Percentiles rank a stretch among this genome's conserved stretches.
These are phyloP conservation scores for Candida pseudocylindracea DNA, from an alignment of 1,139 yeast genomes.

Conservation along the genomic window DNA sequence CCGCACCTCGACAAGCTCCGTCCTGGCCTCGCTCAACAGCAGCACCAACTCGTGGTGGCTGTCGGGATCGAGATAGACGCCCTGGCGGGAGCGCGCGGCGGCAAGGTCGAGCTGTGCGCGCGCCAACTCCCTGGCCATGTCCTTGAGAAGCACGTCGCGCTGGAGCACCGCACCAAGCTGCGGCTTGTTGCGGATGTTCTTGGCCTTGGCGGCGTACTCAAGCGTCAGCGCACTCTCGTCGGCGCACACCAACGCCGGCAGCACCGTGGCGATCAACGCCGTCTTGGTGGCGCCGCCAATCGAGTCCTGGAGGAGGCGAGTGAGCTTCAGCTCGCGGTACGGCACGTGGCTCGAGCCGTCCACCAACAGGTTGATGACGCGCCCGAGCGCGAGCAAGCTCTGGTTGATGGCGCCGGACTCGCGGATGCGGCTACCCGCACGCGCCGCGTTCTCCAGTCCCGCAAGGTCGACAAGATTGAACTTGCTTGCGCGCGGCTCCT, in stretches of 20 bases:
- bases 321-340: constrained; percentile 4
- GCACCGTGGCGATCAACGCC: constrained; percentile 4
- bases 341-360: constrained; percentile 7
- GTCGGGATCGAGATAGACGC: constrained; percentile 3
- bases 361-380: constrained; percentile 4
- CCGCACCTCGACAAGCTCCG: background rate
- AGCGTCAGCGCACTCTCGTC: constrained; percentile 4
- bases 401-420: constrained; percentile 5
- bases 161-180: constrained; percentile 21
- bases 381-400: constrained; percentile 4
- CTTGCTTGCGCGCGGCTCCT: constrained; percentile 2
- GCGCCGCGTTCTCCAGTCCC: constrained; percentile 4
- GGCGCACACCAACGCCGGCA: constrained; percentile 3
- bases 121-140: constrained; percentile 31
- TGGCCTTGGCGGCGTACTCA: constrained; percentile 5
- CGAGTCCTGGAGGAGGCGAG: constrained; percentile 4
- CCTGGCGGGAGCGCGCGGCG: constrained; percentile 35
- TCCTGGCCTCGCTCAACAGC: background rate
- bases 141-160: constrained; percentile 31
- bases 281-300: constrained; percentile 5
- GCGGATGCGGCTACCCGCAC: constrained; percentile 4
- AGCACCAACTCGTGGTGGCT: constrained; percentile 2
- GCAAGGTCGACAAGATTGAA: constrained; percentile 5
- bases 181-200: constrained; percentile 24
- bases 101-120: constrained; percentile 31